phyloP scores from a whole-genome alignment of 805 yeast genomes.

The Clavispora asparagi region DNA sequence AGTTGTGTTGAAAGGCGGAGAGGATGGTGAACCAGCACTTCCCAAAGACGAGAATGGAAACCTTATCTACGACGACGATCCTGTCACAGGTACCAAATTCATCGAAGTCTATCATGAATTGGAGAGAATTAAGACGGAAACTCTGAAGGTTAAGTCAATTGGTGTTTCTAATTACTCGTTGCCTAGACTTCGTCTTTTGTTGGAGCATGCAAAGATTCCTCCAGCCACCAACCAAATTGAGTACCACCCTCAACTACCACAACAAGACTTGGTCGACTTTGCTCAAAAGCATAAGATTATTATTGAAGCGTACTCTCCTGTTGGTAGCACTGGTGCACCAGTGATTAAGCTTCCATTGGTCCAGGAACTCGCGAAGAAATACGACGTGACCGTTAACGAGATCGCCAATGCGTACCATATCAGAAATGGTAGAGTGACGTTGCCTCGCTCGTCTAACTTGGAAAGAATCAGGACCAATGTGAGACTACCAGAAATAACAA shows the following conservation, averaged over 20 bases:
- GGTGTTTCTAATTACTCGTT: conserved; percentile 49
- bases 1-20: conserved; percentile 35
- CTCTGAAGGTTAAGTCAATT: conserved; percentile 42
- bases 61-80: conserved; percentile 29
- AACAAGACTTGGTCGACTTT: conserved; percentile 36
- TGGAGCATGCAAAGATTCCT: conserved; percentile 41
- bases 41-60: conserved; percentile 36
- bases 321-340: conserved; percentile 63
- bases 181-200: conserved; percentile 27
- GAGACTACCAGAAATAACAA: conserved; percentile 28
- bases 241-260: conserved; percentile 30
- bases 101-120: conserved; percentile 25
- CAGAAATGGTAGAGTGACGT: conserved; percentile 53
- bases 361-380: conserved; percentile 19
- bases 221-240: conserved; percentile 54
- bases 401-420: conserved; percentile 59
- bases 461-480: conserved; percentile 48
- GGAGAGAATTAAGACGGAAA: conserved; percentile 22
- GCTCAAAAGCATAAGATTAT: conserved; percentile 32
- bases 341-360: conserved; percentile 38
- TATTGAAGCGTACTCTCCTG: conserved; percentile 55
- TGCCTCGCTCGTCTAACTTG: conserved; percentile 71
- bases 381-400: conserved; percentile 44
- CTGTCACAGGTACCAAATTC: conserved; percentile 26
- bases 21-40: conserved; percentile 30